These are phyloP conservation scores for Beauveria asiatica DNA, from an alignment of 2,329 filamentous ascomycete genomes.

Conservation along the genomic window DNA sequence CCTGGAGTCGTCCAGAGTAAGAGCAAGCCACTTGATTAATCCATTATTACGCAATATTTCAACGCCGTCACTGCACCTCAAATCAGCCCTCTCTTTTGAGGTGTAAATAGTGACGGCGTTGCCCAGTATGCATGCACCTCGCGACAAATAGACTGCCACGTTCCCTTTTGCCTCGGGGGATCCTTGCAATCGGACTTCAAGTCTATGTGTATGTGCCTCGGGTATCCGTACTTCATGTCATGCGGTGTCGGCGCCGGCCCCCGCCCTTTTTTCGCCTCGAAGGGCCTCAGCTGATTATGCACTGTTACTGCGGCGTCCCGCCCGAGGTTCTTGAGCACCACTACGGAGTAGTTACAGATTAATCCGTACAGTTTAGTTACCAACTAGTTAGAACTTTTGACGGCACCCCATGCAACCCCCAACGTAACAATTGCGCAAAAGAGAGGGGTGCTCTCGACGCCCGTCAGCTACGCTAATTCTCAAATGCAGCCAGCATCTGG, in stretches of 20 bases:
- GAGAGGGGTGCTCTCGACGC: not conserved
- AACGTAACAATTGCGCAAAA: not conserved
- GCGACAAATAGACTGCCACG: too few relatives aligned
- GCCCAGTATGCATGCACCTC: too few relatives aligned
- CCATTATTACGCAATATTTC: too few relatives aligned
- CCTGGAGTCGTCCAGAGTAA: too few relatives aligned
- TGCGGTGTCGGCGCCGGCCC: not conserved
- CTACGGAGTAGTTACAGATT: not conserved
- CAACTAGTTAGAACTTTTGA: constrained; percentile 1
- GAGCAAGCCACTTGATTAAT: too few relatives aligned
- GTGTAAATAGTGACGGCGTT: not conserved
- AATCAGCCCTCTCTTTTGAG: too few relatives aligned
- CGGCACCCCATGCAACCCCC: too few relatives aligned
- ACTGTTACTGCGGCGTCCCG: not conserved
- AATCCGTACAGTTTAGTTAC: too few relatives aligned
- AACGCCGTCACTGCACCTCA: too few relatives aligned
- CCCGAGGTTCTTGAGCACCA: not conserved
- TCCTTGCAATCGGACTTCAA: not conserved
- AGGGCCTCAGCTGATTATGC: not conserved
- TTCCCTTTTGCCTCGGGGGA: too few relatives aligned
- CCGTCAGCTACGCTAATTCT: not conserved
- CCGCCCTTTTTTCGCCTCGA: not conserved
- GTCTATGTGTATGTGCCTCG: not conserved
- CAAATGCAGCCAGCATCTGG: not conserved
- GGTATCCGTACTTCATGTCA: not conserved